A percentile compares a stretch with the other conserved stretches of the same genome.
These are phyloP conservation scores for Lipomyces spencermartinsiae DNA, from an alignment of 805 yeast species.

Conservation along the genomic window DNA sequence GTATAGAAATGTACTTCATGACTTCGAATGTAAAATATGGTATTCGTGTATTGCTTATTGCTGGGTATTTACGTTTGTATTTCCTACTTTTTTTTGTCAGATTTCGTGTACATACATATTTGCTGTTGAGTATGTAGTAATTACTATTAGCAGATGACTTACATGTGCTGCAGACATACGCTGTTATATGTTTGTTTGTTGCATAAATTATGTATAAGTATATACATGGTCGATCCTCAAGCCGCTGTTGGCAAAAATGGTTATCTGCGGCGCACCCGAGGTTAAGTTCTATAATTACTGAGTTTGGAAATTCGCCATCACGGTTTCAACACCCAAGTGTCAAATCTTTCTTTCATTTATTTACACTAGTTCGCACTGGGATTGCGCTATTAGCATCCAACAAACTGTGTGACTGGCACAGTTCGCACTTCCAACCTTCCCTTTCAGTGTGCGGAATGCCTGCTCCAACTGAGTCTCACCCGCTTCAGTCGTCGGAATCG, in stretches of 20 bases:
- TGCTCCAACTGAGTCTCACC: constrained; percentile 23
- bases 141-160: not conserved
- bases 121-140: not conserved
- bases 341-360: not conserved
- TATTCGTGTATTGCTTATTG: not conserved
- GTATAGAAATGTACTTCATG: not conserved
- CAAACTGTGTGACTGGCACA: not conserved
- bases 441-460: not conserved
- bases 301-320: too few species aligned
- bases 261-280: too few species aligned
- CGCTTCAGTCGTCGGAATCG: constrained; percentile 22
- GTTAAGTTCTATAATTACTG: too few species aligned
- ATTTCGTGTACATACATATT: not conserved
- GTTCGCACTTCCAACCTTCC: not conserved
- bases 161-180: not conserved
- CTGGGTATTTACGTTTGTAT: not conserved
- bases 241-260: too few species aligned
- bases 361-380: not conserved
- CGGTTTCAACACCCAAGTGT: not conserved
- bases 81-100: not conserved
- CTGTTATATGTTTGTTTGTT: not conserved
- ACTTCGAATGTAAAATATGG: constrained; percentile 1
- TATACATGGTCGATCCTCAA: too few species aligned
- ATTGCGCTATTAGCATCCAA: not conserved
- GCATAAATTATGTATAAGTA: not conserved